Conservation (phyloP, 129 eudicot species). For the Lactuca sativa region DNA sequence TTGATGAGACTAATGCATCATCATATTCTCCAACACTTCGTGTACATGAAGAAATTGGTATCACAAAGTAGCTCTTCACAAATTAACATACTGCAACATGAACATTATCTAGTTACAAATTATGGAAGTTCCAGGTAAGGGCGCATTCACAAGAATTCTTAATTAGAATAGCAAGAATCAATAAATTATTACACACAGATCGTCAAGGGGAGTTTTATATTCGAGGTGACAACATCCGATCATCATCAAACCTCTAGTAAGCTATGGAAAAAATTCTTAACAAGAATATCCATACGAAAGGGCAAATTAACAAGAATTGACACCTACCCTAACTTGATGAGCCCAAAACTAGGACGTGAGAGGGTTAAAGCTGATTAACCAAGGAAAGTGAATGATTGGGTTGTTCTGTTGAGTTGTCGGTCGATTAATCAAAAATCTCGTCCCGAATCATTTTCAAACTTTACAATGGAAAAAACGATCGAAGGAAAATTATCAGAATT, state of each 20-base stretch:
- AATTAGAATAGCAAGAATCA: background rate
- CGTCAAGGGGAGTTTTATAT: background rate
- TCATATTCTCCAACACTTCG: conserved; percentile 26
- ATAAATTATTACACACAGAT: no score
- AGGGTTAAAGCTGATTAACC: conserved; percentile 3
- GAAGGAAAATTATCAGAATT: background rate
- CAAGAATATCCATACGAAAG: background rate
- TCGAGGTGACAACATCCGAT: conserved; percentile 9
- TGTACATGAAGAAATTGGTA: conserved; percentile 18
- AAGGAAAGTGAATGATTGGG: background rate
- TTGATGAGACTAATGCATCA: conserved; percentile 29
- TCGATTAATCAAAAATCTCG: conserved; percentile 3
- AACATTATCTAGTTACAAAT: background rate
- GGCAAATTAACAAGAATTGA: no score
- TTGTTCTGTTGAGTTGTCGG: conserved; percentile 26
- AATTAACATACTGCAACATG: conserved; percentile 21
- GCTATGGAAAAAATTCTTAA: background rate
- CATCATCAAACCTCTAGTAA: background rate
- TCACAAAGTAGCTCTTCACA: conserved; percentile 12
- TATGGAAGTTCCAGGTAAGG: background rate
- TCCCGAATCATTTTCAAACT: background rate
- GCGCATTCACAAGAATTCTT: background rate
- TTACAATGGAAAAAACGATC: background rate
- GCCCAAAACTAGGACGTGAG: conserved; percentile 1
- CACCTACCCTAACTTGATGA: conserved; percentile 13